Evolutionary conservation across 176 grass and related monocot genomes (phyloP).

Genomic region (Aegilops longissima): DNA sequence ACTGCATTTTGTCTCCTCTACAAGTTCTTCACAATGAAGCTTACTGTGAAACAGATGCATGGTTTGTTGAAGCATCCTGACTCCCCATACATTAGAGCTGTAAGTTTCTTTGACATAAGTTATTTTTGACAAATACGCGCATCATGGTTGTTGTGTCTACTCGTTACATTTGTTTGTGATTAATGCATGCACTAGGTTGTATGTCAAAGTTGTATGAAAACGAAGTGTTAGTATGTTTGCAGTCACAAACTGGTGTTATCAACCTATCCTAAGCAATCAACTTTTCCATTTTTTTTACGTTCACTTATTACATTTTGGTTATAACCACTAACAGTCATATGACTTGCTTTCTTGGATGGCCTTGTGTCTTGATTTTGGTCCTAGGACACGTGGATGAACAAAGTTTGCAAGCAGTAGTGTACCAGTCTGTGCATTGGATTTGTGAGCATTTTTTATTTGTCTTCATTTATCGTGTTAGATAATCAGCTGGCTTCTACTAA

Average conservation of each 20-base stretch:
- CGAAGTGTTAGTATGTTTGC: not conserved
- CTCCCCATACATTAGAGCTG: conserved; percentile 94
- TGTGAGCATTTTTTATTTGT: conserved; percentile 63
- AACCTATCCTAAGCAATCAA: not conserved
- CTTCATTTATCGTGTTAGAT: conserved; percentile 29
- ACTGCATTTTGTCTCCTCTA: conserved; percentile 97
- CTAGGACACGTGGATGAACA: conserved; percentile 55
- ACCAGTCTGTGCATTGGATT: conserved; percentile 64
- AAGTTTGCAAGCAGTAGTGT: conserved; percentile 63
- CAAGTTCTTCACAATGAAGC: conserved; percentile 92
- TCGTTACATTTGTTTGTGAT: conserved; percentile 4
- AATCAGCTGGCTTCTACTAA: conserved; percentile 3
- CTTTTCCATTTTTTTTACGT: conserved; percentile 2
- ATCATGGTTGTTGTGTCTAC: not conserved
- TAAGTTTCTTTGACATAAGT: conserved; percentile 46
- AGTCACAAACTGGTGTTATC: not conserved
- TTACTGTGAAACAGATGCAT: conserved; percentile 94
- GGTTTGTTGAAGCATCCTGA: conserved; percentile 96
- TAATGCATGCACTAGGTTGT: not conserved
- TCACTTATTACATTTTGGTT: conserved; percentile 35
- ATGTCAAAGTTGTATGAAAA: conserved; percentile 24
- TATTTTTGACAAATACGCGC: conserved; percentile 15
- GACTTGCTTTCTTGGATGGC: conserved; percentile 47
- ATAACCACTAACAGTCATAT: conserved; percentile 47
- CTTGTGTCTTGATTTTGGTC: conserved; percentile 47